phyloP scores from a whole-genome alignment of 129 eudicot genomes.

The Centella asiatica region DNA sequence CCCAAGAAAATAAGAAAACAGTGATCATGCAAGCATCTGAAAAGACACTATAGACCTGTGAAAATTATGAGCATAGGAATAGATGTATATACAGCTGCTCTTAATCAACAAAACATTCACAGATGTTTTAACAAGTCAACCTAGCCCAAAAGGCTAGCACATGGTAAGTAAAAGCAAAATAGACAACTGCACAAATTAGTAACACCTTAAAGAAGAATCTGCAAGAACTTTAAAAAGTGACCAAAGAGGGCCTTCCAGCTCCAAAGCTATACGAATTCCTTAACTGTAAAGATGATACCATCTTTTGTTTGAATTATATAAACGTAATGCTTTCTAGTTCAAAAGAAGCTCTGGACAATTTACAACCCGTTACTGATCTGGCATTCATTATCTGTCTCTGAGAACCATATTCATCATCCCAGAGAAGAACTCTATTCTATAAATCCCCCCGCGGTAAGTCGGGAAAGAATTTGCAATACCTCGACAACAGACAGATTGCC shows the following conservation, averaged over 20 bases:
- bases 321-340: slow-evolving; percentile 8
- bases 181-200: too few species aligned
- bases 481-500: slow-evolving; percentile 9
- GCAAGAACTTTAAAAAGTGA: neutral
- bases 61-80: too few species aligned
- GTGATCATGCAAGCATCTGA: too few species aligned
- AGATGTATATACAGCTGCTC: too few species aligned
- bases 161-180: too few species aligned
- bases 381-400: slow-evolving; percentile 1
- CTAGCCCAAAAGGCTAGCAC: too few species aligned
- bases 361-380: slow-evolving; percentile 8
- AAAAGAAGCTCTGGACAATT: slow-evolving; percentile 18
- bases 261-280: neutral
- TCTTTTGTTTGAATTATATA: slow-evolving; percentile 7
- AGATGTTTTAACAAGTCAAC: too few species aligned
- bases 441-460: too few species aligned
- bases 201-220: neutral
- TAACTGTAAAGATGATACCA: slow-evolving; percentile 7
- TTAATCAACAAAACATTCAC: too few species aligned
- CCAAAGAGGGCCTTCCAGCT: neutral
- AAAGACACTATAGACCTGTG: too few species aligned
- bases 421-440: slow-evolving; percentile 15
- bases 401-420: slow-evolving; percentile 21
- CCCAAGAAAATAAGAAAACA: too few species aligned
- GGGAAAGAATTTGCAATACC: slow-evolving; percentile 14